These are phyloP conservation scores for Sporopachydermia cereana DNA, from an alignment of 1,139 yeast species.

Conservation along the genomic window DNA sequence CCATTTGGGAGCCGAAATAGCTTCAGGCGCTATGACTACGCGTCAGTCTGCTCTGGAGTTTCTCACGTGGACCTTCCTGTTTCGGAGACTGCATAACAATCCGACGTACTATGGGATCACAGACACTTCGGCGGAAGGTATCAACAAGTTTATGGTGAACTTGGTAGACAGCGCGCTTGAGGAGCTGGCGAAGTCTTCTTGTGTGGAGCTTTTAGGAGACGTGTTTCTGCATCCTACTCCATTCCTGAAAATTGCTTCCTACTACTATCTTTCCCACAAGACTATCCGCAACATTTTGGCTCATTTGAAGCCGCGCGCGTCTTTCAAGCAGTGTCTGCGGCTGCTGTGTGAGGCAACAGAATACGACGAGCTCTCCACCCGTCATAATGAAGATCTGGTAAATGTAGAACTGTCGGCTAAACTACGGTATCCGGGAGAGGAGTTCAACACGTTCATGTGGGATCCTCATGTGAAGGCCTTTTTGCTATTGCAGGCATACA, in stretches of 20 bases:
- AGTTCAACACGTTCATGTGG: constrained; percentile 58
- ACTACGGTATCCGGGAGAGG: constrained; percentile 55
- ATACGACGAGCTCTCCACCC: constrained; percentile 83
- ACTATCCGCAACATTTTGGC: constrained; percentile 63
- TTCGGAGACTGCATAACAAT: constrained; percentile 86
- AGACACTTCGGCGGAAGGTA: constrained; percentile 51
- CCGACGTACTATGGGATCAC: constrained; percentile 91
- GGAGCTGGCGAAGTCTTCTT: constrained; percentile 59
- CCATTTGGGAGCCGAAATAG: constrained; percentile 93
- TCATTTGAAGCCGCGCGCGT: constrained; percentile 37
- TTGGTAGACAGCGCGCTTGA: constrained; percentile 62
- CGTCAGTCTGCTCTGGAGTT: constrained; percentile 89
- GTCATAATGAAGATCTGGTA: constrained; percentile 91
- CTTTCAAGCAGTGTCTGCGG: constrained; percentile 59
- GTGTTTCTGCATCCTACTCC: constrained; percentile 56
- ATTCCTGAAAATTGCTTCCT: constrained; percentile 74
- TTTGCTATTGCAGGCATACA: constrained; percentile 74
- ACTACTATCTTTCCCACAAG: constrained; percentile 86
- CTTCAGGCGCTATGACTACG: constrained; percentile 72
- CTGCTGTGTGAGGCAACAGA: constrained; percentile 75
- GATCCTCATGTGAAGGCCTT: constrained; percentile 94
- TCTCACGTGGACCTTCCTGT: constrained; percentile 88
- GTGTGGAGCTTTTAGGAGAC: constrained; percentile 45
- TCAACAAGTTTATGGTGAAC: constrained; percentile 56
- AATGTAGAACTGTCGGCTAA: constrained; percentile 82